phyloP scores from a whole-genome alignment of 2,329 filamentous ascomycete species.

The Aureobasidium sp. region DNA sequence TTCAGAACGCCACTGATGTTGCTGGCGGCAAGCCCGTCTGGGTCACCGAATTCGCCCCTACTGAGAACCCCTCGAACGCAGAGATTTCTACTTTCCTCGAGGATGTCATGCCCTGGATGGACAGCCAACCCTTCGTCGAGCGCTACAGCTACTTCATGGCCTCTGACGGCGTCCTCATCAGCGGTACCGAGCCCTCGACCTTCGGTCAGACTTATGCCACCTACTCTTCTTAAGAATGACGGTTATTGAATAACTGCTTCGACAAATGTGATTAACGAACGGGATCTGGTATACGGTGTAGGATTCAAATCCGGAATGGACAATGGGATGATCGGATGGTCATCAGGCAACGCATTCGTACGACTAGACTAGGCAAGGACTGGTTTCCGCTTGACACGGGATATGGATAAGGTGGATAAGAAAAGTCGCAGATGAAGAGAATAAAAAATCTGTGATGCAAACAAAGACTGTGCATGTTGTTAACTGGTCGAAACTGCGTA shows the following conservation, averaged over 20 bases:
- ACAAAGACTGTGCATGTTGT: background rate
- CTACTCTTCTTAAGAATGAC: background rate
- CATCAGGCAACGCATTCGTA: background rate
- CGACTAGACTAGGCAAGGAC: conserved; percentile 3
- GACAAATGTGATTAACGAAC: background rate
- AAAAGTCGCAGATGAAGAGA: background rate
- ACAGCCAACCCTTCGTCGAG: conserved; percentile 30
- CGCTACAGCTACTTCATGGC: conserved; percentile 34
- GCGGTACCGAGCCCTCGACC: conserved; percentile 22
- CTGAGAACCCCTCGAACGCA: conserved; percentile 32
- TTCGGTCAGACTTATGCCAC: conserved; percentile 24
- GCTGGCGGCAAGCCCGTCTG: conserved; percentile 40
- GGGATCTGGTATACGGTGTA: background rate
- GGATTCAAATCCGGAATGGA: background rate
- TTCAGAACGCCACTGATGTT: conserved; percentile 34
- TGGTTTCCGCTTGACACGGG: conserved; percentile 7
- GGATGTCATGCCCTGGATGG: conserved; percentile 39
- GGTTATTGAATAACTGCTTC: background rate
- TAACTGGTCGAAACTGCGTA: background rate
- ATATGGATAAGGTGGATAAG: background rate
- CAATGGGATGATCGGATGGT: background rate
- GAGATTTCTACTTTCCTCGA: conserved; percentile 41
- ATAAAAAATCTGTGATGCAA: background rate
- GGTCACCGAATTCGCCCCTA: conserved; percentile 56
- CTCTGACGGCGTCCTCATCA: conserved; percentile 26